A percentile compares a stretch with the other conserved stretches of the same genome.
phyloP scores from a whole-genome alignment of 345 rosid species.

The Eutrema heterophyllum region DNA sequence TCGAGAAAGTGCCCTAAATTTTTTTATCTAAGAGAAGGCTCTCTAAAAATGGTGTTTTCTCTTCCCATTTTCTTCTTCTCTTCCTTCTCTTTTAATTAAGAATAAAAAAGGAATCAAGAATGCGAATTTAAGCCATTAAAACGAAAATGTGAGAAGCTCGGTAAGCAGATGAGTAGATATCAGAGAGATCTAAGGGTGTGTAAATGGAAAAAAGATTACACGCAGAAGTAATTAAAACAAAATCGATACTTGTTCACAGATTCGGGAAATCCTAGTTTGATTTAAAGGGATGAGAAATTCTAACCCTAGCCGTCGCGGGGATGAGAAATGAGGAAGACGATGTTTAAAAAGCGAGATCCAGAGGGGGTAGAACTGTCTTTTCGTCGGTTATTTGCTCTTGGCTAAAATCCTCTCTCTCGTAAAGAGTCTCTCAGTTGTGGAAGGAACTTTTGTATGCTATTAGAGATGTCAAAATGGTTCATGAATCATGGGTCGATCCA shows the following conservation, averaged over 20 bases:
- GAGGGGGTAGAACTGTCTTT: slow-evolving; percentile 8
- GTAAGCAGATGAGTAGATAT: no score
- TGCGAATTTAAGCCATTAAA: not conserved
- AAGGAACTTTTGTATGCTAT: no score
- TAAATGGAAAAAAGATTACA: not conserved
- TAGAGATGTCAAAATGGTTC: no score
- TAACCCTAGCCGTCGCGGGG: not conserved
- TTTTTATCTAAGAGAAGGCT: slow-evolving; percentile 13
- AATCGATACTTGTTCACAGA: not conserved
- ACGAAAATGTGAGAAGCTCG: no score
- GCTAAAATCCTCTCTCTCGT: no score
- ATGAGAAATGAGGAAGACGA: not conserved
- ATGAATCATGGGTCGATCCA: no score
- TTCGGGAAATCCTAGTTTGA: not conserved
- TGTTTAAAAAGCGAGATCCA: not conserved
- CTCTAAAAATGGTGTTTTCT: slow-evolving; percentile 20
- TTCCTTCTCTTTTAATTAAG: not conserved
- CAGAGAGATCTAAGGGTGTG: not conserved
- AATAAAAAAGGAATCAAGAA: not conserved
- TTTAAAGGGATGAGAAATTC: not conserved
- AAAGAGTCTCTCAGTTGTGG: no score
- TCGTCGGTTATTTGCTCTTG: not conserved
- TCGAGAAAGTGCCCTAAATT: not conserved
- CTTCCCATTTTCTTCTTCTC: slow-evolving; percentile 26
- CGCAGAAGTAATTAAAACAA: not conserved